These are phyloP conservation scores for Calocybe gangraenosa DNA, from an alignment of 768 basidiomycete genomes.

Conservation along the genomic window DNA sequence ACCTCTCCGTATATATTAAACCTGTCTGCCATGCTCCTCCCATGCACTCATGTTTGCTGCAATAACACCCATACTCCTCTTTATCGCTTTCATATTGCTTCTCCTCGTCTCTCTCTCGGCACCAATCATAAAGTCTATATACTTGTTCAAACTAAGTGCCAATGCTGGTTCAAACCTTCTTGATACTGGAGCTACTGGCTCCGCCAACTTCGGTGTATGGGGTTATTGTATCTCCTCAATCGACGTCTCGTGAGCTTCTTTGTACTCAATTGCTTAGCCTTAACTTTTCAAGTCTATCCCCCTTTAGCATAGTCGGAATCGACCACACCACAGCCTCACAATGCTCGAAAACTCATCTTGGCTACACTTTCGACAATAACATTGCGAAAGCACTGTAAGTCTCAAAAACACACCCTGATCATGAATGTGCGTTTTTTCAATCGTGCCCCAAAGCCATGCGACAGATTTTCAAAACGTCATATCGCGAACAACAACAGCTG, in stretches of 20 bases:
- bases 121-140: slow-evolving; percentile 54
- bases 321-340: slow-evolving; percentile 29
- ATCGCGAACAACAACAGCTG: slow-evolving; percentile 40
- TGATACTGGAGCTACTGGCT: slow-evolving; percentile 28
- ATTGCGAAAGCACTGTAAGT: slow-evolving; percentile 43
- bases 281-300: slow-evolving; percentile 13
- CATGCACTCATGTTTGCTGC: slow-evolving; percentile 21
- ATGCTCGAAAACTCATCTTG: slow-evolving; percentile 47
- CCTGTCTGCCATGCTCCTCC: background rate
- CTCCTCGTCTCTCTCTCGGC: slow-evolving; percentile 60
- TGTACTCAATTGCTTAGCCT: slow-evolving; percentile 6
- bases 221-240: slow-evolving; percentile 55
- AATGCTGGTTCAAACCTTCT: slow-evolving; percentile 28
- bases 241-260: slow-evolving; percentile 35
- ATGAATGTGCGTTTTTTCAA: no score
- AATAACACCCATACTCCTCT: slow-evolving; percentile 38
- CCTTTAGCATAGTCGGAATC: slow-evolving; percentile 38
- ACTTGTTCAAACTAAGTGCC: slow-evolving; percentile 47
- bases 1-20: background rate
- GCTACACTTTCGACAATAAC: slow-evolving; percentile 51
- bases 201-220: slow-evolving; percentile 56
- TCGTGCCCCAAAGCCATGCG: slow-evolving; percentile 27
- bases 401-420: slow-evolving; percentile 3
- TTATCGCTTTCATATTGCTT: slow-evolving; percentile 55
- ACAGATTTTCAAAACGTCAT: slow-evolving; percentile 35